phyloP scores from a whole-genome alignment of 2,329 filamentous ascomycete genomes.

The Hypoxylon sp. region DNA sequence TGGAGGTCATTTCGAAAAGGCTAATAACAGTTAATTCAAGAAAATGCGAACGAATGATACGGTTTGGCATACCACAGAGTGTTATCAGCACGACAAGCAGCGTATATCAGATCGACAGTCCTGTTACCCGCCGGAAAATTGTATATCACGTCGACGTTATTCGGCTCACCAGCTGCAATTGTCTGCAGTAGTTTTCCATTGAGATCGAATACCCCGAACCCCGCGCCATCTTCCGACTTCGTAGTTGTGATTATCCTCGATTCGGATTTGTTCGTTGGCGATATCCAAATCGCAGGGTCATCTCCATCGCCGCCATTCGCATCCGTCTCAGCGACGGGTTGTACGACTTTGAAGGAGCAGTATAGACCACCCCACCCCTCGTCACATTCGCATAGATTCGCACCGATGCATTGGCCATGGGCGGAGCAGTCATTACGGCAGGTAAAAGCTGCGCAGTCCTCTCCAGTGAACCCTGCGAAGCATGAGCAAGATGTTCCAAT shows the following conservation, averaged over 20 bases:
- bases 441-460: slow-evolving; percentile 55
- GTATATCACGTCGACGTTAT: slow-evolving; percentile 70
- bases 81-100: slow-evolving; percentile 66
- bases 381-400: slow-evolving; percentile 60
- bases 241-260: slow-evolving; percentile 68
- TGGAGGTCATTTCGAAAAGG: slow-evolving; percentile 64
- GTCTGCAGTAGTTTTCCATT: slow-evolving; percentile 64
- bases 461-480: slow-evolving; percentile 61
- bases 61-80: slow-evolving; percentile 64
- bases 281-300: slow-evolving; percentile 66
- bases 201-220: slow-evolving; percentile 65
- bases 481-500: slow-evolving; percentile 56
- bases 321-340: slow-evolving; percentile 61
- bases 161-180: slow-evolving; percentile 63
- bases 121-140: slow-evolving; percentile 61
- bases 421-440: slow-evolving; percentile 61
- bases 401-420: slow-evolving; percentile 60
- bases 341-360: slow-evolving; percentile 62
- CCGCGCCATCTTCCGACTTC: slow-evolving; percentile 65
- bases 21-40: slow-evolving; percentile 51
- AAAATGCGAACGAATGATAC: fast-evolving
- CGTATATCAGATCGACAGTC: slow-evolving; percentile 64
- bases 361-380: slow-evolving; percentile 62
- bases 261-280: slow-evolving; percentile 57
- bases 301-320: slow-evolving; percentile 62